Evolutionary conservation across 2,329 filamentous ascomycete genomes (phyloP), one percentile per base, ranked within the genome.

Genomic region (Grosmannia clavigera): DNA sequence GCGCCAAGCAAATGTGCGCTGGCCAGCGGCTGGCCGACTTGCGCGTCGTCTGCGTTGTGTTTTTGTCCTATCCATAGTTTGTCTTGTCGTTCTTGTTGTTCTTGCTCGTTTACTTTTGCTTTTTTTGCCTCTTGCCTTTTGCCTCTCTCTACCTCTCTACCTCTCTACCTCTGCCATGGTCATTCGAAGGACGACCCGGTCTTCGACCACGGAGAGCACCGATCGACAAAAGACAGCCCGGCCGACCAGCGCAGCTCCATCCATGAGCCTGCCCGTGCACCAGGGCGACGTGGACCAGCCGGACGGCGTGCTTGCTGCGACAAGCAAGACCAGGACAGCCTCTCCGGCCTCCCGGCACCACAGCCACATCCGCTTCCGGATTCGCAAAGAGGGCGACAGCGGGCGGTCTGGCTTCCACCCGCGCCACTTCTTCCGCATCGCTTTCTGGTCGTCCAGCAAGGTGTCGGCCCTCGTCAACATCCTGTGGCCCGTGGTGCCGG

Each of bases 401-500:
- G 86, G 86, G 46, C 80, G 87, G 46, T 73, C 69, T 5, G 86
- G 87, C 54, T 70, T 91, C 62, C 78, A 90, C 65, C 84, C 84
- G 0, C 58, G 79, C 52, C 77, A 82, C 59, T 88, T 90, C 68
- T 65, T 88, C 38, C 75, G 72, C 64, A 85, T 90, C 59, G 79
- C 79, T 68, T 85, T 82, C 72, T 75, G 72, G 57, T 88, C 86
- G 53, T 82, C 82, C 35, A 86, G 82, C 67, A 78, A 75, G 35
- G 74, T 83, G 14, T 89, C 86, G 10, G 80, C 79, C 68, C 68
- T 78, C 57, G 84, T 87, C 67, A 90, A 90, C 68, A 66, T 88
- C 31, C 78, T 91, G 43, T 91, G 87, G 87, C 87, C 87, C 5
- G 77, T 88, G 62, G 87, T 90, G 2, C 86, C 87, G 7, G 82